A percentile compares a stretch with the other conserved stretches of the same genome.
These are phyloP conservation scores for Annona squamosa DNA, from an alignment of 164 flowering plant species.

Conservation along the genomic window DNA sequence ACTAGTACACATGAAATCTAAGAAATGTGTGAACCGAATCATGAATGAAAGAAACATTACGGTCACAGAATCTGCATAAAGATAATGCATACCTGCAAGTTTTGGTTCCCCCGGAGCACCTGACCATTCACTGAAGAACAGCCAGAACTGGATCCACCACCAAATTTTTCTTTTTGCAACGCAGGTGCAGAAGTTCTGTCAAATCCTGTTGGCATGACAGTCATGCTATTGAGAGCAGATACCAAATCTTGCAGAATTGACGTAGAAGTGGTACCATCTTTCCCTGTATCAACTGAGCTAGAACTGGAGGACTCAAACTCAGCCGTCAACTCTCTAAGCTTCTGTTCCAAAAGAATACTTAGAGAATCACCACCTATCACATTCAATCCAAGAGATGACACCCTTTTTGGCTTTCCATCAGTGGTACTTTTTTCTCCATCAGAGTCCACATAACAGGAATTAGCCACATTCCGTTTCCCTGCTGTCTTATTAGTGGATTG, in stretches of 20 bases:
- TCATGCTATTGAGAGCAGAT: constrained; percentile 21
- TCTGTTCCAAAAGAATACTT: constrained; percentile 75
- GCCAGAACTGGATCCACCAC: constrained; percentile 12
- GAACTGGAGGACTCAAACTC: constrained; percentile 32
- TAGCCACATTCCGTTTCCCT: constrained; percentile 18
- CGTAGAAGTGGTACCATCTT: constrained; percentile 19
- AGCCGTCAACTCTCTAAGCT: constrained; percentile 59
- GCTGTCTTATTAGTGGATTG: constrained; percentile 5
- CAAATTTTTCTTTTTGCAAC: constrained; percentile 12
- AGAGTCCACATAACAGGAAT: constrained; percentile 21
- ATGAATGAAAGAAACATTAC: background rate
- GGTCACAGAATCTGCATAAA: background rate
- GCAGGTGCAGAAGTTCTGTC: constrained; percentile 13
- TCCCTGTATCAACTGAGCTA: constrained; percentile 19
- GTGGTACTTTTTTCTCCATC: constrained; percentile 23
- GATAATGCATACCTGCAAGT: constrained; percentile 37
- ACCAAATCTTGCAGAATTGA: constrained; percentile 26
- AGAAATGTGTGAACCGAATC: background rate
- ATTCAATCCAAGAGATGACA: constrained; percentile 40
- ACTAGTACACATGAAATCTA: background rate
- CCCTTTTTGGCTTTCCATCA: constrained; percentile 21
- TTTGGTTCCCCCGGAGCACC: constrained; percentile 18
- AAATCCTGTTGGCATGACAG: constrained; percentile 13
- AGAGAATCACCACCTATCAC: constrained; percentile 67
- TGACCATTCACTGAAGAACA: constrained; percentile 27